These are phyloP conservation scores for Cubamyces sp. DNA, from an alignment of 768 basidiomycete species.

Conservation along the genomic window DNA sequence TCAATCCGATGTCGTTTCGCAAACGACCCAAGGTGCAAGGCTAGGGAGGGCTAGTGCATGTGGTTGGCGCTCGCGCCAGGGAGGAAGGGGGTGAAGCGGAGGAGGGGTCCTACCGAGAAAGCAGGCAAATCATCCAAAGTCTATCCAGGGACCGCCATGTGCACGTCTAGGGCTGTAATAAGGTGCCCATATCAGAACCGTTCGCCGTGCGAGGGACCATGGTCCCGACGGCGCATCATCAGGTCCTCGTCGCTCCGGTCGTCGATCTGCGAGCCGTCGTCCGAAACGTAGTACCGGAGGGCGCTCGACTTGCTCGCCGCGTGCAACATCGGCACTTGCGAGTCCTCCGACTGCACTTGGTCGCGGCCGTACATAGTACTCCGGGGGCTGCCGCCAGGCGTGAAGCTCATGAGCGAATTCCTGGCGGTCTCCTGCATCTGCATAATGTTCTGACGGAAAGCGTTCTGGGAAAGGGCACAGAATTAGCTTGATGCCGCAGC, in stretches of 20 bases:
- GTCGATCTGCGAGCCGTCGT: conserved; percentile 41
- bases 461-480: conserved; percentile 48
- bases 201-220: conserved; percentile 1
- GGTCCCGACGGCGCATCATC: conserved; percentile 42
- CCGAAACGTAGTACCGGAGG: conserved; percentile 57
- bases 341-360: conserved; percentile 55
- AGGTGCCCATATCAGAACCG: conserved; percentile 23
- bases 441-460: conserved; percentile 79
- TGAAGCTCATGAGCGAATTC: conserved; percentile 61
- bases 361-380: conserved; percentile 51
- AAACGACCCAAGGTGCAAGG: neutral
- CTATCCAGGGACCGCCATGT: neutral
- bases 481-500: conserved; percentile 1
- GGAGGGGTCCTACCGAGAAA: neutral
- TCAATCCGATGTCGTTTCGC: neutral
- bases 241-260: conserved; percentile 46
- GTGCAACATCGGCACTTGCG: conserved; percentile 55
- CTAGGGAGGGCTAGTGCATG: neutral
- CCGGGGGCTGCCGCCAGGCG: conserved; percentile 46
- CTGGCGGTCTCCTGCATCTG: conserved; percentile 80
- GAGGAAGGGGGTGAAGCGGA: neutral
- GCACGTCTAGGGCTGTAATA: neutral
- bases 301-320: conserved; percentile 49
- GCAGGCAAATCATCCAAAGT: neutral
- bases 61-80: neutral